Conservation (phyloP, 805 yeast genomes). For the Wickerhamomyces ciferrii region DNA sequence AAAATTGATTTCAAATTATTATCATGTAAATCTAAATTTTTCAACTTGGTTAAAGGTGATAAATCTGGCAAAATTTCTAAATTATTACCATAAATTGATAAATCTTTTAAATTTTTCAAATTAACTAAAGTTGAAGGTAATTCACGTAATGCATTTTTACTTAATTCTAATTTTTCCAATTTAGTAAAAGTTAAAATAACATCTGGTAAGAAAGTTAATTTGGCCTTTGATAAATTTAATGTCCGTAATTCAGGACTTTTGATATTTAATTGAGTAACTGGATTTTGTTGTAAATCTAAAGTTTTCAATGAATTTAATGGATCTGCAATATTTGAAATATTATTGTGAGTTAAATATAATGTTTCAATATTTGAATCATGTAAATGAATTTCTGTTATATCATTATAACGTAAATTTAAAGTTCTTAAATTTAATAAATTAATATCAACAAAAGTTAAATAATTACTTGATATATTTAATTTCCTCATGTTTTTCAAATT, state of each 20-base stretch:
- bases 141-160: slow-evolving; percentile 74
- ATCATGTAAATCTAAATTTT: slow-evolving; percentile 72
- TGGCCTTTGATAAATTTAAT: slow-evolving; percentile 77
- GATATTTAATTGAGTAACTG: slow-evolving; percentile 64
- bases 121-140: slow-evolving; percentile 62
- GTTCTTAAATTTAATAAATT: slow-evolving; percentile 54
- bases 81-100: slow-evolving; percentile 73
- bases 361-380: slow-evolving; percentile 54
- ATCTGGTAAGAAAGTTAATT: slow-evolving; percentile 66
- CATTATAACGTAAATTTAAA: slow-evolving; percentile 74
- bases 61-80: slow-evolving; percentile 67
- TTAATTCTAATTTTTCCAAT: slow-evolving; percentile 69
- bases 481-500: slow-evolving; percentile 56
- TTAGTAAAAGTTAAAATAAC: slow-evolving; percentile 58
- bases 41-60: slow-evolving; percentile 53
- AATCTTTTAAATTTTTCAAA: slow-evolving; percentile 51
- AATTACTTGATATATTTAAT: slow-evolving; percentile 72
- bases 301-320: slow-evolving; percentile 58
- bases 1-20: slow-evolving; percentile 74
- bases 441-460: slow-evolving; percentile 33
- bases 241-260: slow-evolving; percentile 57
- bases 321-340: slow-evolving; percentile 64
- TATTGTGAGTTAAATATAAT: slow-evolving; percentile 70
- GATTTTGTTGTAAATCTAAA: slow-evolving; percentile 75
- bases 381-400: slow-evolving; percentile 37